phyloP scores from a whole-genome alignment of 2,329 filamentous ascomycete species.

The Seiridium cupressi region DNA sequence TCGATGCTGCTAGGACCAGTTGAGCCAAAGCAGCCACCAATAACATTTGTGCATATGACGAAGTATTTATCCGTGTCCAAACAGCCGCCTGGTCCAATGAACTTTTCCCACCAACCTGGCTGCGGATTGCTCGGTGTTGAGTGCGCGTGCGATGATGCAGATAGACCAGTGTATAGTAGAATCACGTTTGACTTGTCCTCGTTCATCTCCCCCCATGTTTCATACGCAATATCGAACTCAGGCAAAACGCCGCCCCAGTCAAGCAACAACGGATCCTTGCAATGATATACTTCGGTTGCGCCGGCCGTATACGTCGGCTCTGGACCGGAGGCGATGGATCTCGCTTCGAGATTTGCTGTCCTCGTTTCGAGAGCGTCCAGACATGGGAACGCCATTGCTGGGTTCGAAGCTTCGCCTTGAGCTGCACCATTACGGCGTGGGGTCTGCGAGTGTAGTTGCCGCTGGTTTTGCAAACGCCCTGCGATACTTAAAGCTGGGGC shows the following conservation, averaged over 20 bases:
- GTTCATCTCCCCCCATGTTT: conserved; percentile 86
- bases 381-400: conserved; percentile 85
- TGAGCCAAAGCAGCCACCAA: conserved; percentile 93
- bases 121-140: conserved; percentile 85
- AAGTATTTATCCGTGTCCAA: conserved; percentile 91
- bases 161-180: conserved; percentile 88
- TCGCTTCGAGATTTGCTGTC: conserved; percentile 69
- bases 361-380: conserved; percentile 80
- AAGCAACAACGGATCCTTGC: conserved; percentile 70
- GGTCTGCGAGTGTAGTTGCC: conserved; percentile 22
- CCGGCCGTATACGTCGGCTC: conserved; percentile 94
- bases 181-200: conserved; percentile 82
- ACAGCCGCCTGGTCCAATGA: conserved; percentile 83
- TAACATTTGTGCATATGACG: conserved; percentile 93
- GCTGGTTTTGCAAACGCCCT: conserved; percentile 9
- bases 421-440: conserved; percentile 17
- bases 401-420: conserved; percentile 62
- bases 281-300: conserved; percentile 76
- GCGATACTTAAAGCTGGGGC: neutral
- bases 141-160: conserved; percentile 94
- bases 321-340: conserved; percentile 71
- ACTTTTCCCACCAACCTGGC: conserved; percentile 98
- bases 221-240: conserved; percentile 87
- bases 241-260: conserved; percentile 95
- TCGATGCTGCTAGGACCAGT: conserved; percentile 88